phyloP scores from a whole-genome alignment of 2,329 filamentous ascomycete genomes.

The Exophiala bonariae region DNA sequence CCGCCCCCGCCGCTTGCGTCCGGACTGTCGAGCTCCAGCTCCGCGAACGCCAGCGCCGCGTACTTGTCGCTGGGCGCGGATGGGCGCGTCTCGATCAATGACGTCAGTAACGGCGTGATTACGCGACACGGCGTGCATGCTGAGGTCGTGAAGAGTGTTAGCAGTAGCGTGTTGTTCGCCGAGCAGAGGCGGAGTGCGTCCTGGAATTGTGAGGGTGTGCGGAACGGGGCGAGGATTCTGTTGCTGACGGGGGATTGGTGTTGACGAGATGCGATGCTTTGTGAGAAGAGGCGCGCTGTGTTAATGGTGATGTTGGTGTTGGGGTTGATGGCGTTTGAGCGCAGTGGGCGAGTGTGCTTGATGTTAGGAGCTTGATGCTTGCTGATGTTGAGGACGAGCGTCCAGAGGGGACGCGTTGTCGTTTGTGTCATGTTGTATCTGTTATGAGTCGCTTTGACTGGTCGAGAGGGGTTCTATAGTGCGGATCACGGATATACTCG shows the following conservation, averaged over 20 bases:
- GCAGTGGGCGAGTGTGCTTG: no score
- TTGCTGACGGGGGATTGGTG: slow-evolving; percentile 9
- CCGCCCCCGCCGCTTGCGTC: slow-evolving; percentile 32
- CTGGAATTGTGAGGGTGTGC: slow-evolving; percentile 26
- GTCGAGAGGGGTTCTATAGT: no score
- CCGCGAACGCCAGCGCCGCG: slow-evolving; percentile 24
- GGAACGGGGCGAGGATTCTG: slow-evolving; percentile 21
- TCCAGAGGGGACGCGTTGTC: no score
- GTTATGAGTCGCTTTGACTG: no score
- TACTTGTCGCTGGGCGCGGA: slow-evolving; percentile 18
- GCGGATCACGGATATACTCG: no score
- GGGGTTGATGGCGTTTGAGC: no score
- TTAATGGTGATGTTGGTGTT: no score
- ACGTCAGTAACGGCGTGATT: slow-evolving; percentile 26
- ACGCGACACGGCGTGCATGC: slow-evolving; percentile 26
- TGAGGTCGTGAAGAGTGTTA: slow-evolving; percentile 26
- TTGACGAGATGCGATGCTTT: slow-evolving; percentile 1
- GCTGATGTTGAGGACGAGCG: no score
- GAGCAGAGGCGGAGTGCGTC: slow-evolving; percentile 24
- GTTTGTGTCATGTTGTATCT: no score
- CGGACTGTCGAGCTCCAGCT: slow-evolving; percentile 26
- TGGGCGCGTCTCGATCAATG: slow-evolving; percentile 21
- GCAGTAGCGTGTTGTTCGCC: slow-evolving; percentile 25
- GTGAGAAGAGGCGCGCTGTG: no score
- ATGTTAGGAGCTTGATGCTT: no score